Evolutionary conservation across 1,139 yeast species (phyloP), one percentile per base, ranked within the genome.

Genomic region (Geotrichum macrosporum): DNA sequence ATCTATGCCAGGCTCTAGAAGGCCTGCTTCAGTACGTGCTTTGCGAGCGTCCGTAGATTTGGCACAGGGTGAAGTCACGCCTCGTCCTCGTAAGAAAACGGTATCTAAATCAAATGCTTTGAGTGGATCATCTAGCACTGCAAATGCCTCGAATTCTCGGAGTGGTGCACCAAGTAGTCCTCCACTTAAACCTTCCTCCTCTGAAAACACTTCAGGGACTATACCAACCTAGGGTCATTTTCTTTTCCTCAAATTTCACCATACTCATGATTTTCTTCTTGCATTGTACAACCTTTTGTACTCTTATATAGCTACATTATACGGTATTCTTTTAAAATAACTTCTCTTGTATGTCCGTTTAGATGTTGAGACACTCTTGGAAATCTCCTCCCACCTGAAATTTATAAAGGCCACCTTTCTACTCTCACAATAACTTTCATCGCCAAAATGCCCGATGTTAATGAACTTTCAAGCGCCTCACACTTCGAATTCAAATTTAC

Each of bases 21-120:
- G 41, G 12, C 41, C 41, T 4, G n/a, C 34, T 3, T 27, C 41
- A 3, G 21, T 37, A 3, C 38, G 44, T 15, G 9, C 44, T 8
- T 8, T 27, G 26, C 32, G 44, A n/a, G 43, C 37, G n/a, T 33
- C 40, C 8, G 37, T 45, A 10, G 48, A 45, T 13, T 35, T 45
- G 30, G 35, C 30, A 20, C 44, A 44, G 9, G 35, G 38, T 15
- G 41, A 42, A n/a, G 38, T 34, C 8, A 24, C 22, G 13, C 46
- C 40, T 13, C 41, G 44, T 9, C 44, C 41, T 19, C 26, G 41
- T 2, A 39, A 42, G 29, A 37, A 36, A 26, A 44, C 41, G 6
- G 32, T 37, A 32, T 33, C 40, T 20, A 44, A 44, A 20, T 33
- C 41, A 10, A 44, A 33, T 12, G 24, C 33, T 15, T 13, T 29